Percentiles rank a stretch among this genome's conserved stretches.
Conservation (phyloP, 2,329 filamentous ascomycete genomes). For the Reticulascus tulasneorum region DNA sequence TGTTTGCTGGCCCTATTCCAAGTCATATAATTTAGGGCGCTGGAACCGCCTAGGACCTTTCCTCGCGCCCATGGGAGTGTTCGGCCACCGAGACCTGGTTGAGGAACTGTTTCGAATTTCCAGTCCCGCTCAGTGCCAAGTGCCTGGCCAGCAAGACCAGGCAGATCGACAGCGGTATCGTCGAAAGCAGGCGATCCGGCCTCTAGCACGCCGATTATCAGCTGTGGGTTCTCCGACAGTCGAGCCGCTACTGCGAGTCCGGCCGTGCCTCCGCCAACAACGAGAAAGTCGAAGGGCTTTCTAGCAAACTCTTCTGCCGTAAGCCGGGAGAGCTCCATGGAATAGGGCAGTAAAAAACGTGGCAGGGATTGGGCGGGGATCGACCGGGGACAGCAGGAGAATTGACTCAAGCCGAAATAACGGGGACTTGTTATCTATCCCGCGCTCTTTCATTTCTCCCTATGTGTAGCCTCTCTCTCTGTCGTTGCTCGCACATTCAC, state of each 20-base stretch:
- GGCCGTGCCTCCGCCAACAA: conserved; percentile 14
- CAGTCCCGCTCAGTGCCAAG: conserved; percentile 25
- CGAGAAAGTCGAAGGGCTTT: no score
- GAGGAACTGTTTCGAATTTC: conserved; percentile 34
- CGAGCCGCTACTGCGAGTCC: conserved; percentile 11
- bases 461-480: no score
- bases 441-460: no score
- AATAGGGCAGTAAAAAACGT: no score
- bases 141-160: conserved; percentile 19
- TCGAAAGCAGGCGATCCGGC: conserved; percentile 20
- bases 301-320: no score
- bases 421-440: no score
- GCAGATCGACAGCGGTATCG: conserved; percentile 21
- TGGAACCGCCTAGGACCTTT: conserved; percentile 41
- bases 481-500: no score
- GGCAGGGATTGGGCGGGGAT: no score
- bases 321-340: no score
- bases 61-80: conserved; percentile 34
- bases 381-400: no score
- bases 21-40: conserved; percentile 38
- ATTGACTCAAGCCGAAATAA: no score
- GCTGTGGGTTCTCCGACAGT: conserved; percentile 13
- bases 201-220: conserved; percentile 24
- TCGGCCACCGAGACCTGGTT: conserved; percentile 31
- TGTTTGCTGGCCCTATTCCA: conserved; percentile 24